Evolutionary conservation across 1,139 yeast species (phyloP), one percentile per base, ranked within the genome.

Genomic region (Lodderomyces orthopsilosis): DNA sequence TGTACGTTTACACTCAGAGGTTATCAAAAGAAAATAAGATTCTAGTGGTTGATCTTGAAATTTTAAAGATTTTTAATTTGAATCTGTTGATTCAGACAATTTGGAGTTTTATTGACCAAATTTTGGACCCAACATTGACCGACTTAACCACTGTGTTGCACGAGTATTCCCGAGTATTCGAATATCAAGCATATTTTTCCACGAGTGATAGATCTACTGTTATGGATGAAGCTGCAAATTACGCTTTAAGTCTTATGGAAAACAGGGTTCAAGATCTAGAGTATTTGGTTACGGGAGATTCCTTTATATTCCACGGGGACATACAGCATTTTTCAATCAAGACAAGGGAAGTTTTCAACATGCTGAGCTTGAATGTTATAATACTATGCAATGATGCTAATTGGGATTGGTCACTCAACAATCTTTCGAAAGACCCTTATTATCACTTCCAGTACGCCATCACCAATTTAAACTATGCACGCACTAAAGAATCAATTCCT

Each of bases 121-220:
- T 48, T 3, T 35, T 26, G 33, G 34, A 19, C 3, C 23, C 21
- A 2, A 35, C 30, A n/a, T 15, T 14, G 9, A 24, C 28, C 12
- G 14, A 19, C 10, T 41, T 59, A 9, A 41, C 48, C 1, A 26
- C 57, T 37, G 65, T 64, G 34, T 48, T 81, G 37, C 66, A 68
- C 3, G 81, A 80, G 41, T 61, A 65, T 43, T 66, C 73, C 34
- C 64, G 74, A 1, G 68, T 75, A 18, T 77, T 75, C 37, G 55
- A 72, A 24, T 55, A 75, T 37, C 71, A 68, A 41, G 80, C 68
- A 50, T 51, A 74, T 6, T 66, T 76, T 45, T 58, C 66, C 41
- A 32, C 23, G 10, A 74, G 68, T 28, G 44, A 49, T 0, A 53
- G 51, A 2, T 48, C 49, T 3, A 57, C 71, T 1, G 63, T 77